These are phyloP conservation scores for Cotoneaster glaucophyllus DNA, from an alignment of 306 rosid genomes.

Conservation along the genomic window DNA sequence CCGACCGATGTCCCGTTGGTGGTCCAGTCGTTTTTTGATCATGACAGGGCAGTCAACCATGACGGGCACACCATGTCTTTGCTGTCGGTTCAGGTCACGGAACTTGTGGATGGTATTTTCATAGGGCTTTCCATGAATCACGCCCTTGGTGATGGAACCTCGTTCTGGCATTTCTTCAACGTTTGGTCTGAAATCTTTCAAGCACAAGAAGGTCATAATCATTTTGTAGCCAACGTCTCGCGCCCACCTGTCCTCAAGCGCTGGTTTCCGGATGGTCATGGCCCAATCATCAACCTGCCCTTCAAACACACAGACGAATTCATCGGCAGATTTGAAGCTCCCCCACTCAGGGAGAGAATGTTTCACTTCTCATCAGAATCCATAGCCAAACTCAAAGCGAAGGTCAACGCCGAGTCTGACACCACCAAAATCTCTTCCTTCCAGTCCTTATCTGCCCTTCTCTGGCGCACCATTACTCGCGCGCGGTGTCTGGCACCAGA, in stretches of 20 bases:
- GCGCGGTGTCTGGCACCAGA: slow-evolving; percentile 7
- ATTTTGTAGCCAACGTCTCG: slow-evolving; percentile 8
- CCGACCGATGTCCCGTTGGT: slow-evolving; percentile 42
- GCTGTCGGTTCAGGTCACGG: slow-evolving; percentile 49
- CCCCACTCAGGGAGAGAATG: slow-evolving; percentile 39
- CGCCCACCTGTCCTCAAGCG: slow-evolving; percentile 30
- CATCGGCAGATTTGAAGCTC: slow-evolving; percentile 28
- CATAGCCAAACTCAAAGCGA: slow-evolving; percentile 46
- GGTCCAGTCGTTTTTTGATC: slow-evolving; percentile 54
- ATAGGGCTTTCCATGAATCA: slow-evolving; percentile 65
- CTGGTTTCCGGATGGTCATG: slow-evolving; percentile 46
- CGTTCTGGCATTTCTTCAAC: slow-evolving; percentile 59
- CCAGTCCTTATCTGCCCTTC: slow-evolving; percentile 46
- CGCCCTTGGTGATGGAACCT: slow-evolving; percentile 40
- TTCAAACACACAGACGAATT: slow-evolving; percentile 40
- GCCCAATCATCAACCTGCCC: slow-evolving; percentile 38
- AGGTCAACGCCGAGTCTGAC: slow-evolving; percentile 36
- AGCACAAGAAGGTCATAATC: not conserved
- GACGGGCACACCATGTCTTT: slow-evolving; percentile 55
- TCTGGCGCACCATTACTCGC: slow-evolving; percentile 54
- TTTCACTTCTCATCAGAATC: slow-evolving; percentile 52
- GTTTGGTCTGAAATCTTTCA: slow-evolving; percentile 51
- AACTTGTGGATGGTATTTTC: slow-evolving; percentile 53
- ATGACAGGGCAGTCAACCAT: slow-evolving; percentile 43
- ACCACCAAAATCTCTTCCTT: slow-evolving; percentile 43